Evolutionary conservation across 2,329 filamentous ascomycete genomes (phyloP).

Genomic region (Rutstroemia sydowiana): DNA sequence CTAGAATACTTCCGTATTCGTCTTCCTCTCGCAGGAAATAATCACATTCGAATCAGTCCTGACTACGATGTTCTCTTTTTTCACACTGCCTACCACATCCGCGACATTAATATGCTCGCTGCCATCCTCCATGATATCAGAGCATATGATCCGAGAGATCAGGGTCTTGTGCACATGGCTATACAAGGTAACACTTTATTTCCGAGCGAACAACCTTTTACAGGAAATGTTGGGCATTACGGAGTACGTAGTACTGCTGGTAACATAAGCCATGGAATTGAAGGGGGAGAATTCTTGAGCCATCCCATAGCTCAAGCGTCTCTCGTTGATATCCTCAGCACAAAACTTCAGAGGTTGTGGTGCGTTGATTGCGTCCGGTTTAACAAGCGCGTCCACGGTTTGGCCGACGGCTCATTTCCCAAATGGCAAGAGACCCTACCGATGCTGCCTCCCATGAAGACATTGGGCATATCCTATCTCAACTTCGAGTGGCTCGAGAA

Average conservation of each 20-base stretch:
- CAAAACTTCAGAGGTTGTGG: background rate
- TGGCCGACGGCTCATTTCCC: background rate
- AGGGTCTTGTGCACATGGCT: background rate
- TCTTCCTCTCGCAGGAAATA: background rate
- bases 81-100: background rate
- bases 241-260: background rate
- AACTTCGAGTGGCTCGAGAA: slow-evolving; percentile 1
- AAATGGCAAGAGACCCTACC: background rate
- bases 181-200: background rate
- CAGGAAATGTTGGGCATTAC: background rate
- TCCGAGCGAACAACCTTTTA: background rate
- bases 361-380: background rate
- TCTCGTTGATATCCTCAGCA: background rate
- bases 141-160: background rate
- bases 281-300: background rate
- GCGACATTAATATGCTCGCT: background rate
- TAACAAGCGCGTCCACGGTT: background rate
- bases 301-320: background rate
- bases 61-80: background rate
- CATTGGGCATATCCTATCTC: background rate
- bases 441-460: background rate
- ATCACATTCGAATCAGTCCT: background rate
- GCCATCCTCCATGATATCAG: slow-evolving; percentile 1
- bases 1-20: background rate
- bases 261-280: background rate